A percentile compares a stretch with the other conserved stretches of the same genome.
Evolutionary conservation across 148 eudicot species (phyloP).

Genomic region (Rhododendron williamsianum): DNA sequence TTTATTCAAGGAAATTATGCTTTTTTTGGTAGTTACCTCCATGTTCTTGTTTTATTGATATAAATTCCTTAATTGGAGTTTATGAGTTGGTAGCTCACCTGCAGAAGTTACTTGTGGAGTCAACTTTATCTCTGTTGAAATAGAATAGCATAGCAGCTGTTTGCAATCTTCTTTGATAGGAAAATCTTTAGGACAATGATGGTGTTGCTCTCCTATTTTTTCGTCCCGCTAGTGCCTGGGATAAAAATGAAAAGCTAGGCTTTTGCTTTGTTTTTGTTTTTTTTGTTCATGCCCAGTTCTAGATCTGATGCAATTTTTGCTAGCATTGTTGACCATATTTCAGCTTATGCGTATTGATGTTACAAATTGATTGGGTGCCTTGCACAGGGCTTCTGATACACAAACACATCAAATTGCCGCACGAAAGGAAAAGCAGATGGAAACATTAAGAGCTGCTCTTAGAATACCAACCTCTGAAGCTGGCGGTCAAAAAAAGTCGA

Average conservation of each 20-base stretch:
- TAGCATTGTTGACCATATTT: neutral
- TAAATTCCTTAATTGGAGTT: neutral
- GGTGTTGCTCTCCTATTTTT: neutral
- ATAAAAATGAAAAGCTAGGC: neutral
- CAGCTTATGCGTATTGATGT: neutral
- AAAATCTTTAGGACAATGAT: neutral
- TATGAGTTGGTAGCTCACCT: neutral
- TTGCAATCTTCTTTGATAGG: neutral
- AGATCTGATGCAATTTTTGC: neutral
- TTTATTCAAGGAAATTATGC: neutral
- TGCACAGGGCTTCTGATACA: constrained; percentile 72
- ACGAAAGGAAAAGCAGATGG: constrained; percentile 89
- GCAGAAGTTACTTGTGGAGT: neutral
- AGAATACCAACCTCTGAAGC: constrained; percentile 42
- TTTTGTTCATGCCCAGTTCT: neutral
- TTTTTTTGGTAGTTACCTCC: neutral
- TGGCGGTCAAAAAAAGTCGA: constrained; percentile 28
- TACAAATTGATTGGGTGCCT: constrained; percentile 5
- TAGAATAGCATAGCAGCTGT: neutral
- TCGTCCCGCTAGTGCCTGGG: neutral
- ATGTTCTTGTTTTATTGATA: too few relatives aligned
- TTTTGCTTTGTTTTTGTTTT: neutral
- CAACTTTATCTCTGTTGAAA: neutral
- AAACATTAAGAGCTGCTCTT: constrained; percentile 75
- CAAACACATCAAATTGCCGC: constrained; percentile 98